Conservation (phyloP, 2,329 filamentous ascomycete species). For the Colletotrichum liriopes region DNA sequence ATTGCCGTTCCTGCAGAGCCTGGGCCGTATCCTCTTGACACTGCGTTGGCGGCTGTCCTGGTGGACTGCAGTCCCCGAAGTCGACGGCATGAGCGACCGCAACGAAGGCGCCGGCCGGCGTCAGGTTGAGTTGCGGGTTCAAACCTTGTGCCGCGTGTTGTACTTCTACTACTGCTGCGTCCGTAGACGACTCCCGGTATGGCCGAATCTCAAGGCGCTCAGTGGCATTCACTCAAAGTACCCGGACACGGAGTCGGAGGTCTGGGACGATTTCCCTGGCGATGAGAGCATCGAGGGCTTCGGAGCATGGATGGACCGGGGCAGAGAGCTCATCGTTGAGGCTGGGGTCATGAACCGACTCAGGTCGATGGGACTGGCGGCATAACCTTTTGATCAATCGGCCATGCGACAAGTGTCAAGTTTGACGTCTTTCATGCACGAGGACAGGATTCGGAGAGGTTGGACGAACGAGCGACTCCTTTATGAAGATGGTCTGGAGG, state of each 20-base stretch:
- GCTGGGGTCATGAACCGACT: slow-evolving; percentile 52
- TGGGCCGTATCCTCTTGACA: slow-evolving; percentile 51
- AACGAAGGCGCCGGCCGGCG: slow-evolving; percentile 54
- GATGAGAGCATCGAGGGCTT: slow-evolving; percentile 57
- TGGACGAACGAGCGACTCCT: no score
- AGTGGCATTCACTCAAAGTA: slow-evolving; percentile 59
- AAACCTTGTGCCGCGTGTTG: slow-evolving; percentile 58
- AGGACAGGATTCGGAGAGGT: no score
- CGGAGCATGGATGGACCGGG: slow-evolving; percentile 56
- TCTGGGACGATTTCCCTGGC: slow-evolving; percentile 60
- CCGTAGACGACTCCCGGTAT: slow-evolving; percentile 57
- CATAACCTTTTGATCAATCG: background rate
- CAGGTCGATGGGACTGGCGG: slow-evolving; percentile 7
- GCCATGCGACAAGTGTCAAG: no score
- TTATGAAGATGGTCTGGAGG: no score
- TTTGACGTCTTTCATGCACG: no score
- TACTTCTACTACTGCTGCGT: slow-evolving; percentile 63
- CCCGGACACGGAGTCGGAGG: slow-evolving; percentile 55
- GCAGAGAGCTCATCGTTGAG: slow-evolving; percentile 56
- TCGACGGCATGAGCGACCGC: slow-evolving; percentile 48
- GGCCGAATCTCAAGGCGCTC: slow-evolving; percentile 51
- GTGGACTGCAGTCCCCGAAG: slow-evolving; percentile 58
- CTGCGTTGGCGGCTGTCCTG: slow-evolving; percentile 61
- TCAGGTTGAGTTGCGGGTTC: slow-evolving; percentile 57
- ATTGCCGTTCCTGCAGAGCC: slow-evolving; percentile 24